A percentile compares a stretch with the other conserved stretches of the same genome.
Evolutionary conservation across 2,329 filamentous ascomycete genomes (phyloP).

Genomic region (Rutstroemia sp.): DNA sequence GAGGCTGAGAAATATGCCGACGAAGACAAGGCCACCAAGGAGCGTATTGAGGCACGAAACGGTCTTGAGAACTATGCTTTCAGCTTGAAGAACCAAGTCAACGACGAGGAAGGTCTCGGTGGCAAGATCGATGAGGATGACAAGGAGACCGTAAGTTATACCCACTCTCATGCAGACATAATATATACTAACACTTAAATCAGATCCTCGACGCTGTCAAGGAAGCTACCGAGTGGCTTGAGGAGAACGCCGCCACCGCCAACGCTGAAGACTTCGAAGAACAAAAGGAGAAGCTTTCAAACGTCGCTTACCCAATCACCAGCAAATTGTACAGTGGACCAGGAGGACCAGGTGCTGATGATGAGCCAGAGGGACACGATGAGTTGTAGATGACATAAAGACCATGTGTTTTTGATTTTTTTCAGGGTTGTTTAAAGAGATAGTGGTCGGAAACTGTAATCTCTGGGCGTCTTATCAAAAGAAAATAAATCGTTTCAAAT

Average conservation of each 20-base stretch:
- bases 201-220: constrained; percentile 89
- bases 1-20: constrained; percentile 99
- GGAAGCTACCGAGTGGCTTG: constrained; percentile 94
- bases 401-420: background rate
- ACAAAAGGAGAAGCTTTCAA: constrained; percentile 98
- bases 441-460: background rate
- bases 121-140: constrained; percentile 98
- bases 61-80: constrained; percentile 98
- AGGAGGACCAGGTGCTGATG: constrained; percentile 60
- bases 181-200: constrained; percentile 34
- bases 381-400: constrained; percentile 56
- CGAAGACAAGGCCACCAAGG: constrained; percentile 96
- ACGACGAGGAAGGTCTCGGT: constrained; percentile 91
- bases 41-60: constrained; percentile 95
- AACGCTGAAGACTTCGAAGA: constrained; percentile 94
- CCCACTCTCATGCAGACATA: background rate
- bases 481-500: background rate
- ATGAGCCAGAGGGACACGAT: constrained; percentile 64
- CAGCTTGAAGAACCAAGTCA: constrained; percentile 98
- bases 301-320: constrained; percentile 96
- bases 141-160: constrained; percentile 75
- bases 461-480: constrained; percentile 1
- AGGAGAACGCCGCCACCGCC: constrained; percentile 84
- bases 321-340: constrained; percentile 82
- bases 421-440: background rate